Evolutionary conservation across 495 filamentous ascomycete genomes (phyloP).

Genomic region (Annulohypoxylon stygium): DNA sequence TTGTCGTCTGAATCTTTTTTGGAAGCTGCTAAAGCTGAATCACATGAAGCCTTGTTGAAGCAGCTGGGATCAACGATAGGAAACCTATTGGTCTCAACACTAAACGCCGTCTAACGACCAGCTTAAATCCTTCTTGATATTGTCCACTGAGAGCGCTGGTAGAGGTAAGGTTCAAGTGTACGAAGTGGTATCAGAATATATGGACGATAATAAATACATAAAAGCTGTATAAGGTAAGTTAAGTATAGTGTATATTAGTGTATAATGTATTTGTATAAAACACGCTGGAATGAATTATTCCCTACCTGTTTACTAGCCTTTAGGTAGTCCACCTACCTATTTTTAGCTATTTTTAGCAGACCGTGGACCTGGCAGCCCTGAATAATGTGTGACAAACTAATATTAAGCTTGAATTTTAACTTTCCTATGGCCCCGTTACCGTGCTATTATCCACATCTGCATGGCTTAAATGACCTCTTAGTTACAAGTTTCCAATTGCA

Average conservation of each 20-base stretch:
- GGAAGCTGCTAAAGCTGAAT: background rate
- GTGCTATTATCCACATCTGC: background rate
- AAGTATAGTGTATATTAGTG: background rate
- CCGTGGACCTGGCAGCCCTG: background rate
- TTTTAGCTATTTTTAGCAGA: slow-evolving; percentile 4
- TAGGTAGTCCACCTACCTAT: background rate
- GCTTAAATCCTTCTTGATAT: background rate
- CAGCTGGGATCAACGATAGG: background rate
- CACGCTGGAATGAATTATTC: background rate
- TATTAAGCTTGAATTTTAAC: slow-evolving; percentile 19
- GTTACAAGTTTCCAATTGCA: background rate
- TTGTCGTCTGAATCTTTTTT: background rate
- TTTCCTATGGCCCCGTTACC: background rate
- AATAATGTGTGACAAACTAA: background rate
- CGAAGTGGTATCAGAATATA: background rate
- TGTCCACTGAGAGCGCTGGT: background rate
- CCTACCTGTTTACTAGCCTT: background rate
- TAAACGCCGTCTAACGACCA: background rate
- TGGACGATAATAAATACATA: slow-evolving; percentile 3
- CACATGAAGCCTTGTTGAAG: background rate
- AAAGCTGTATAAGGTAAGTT: slow-evolving; percentile 10
- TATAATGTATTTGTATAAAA: slow-evolving; percentile 1
- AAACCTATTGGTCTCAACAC: background rate
- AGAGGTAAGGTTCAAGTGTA: background rate
- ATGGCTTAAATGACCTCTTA: background rate